A percentile compares a stretch with the other conserved stretches of the same genome.
Conservation (phyloP, 345 rosid species). For the Eucalyptus camaldulensis region DNA sequence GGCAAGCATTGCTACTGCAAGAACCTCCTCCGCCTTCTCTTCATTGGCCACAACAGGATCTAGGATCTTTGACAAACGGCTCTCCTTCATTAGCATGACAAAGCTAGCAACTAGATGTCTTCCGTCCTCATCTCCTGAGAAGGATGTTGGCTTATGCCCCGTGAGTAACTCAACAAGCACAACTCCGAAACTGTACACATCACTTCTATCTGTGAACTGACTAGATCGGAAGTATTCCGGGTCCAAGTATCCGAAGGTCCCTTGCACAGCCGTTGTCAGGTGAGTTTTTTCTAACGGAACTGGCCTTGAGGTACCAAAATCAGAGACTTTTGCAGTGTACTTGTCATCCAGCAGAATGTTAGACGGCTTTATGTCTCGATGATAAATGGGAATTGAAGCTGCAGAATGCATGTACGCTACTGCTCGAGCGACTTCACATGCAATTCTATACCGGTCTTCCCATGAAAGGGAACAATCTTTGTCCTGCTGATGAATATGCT, state of each 20-base stretch:
- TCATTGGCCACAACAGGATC: not conserved
- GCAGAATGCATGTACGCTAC: conserved; percentile 20
- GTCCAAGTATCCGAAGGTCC: conserved; percentile 32
- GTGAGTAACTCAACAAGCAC: conserved; percentile 2
- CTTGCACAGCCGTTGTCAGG: conserved; percentile 27
- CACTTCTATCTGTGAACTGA: conserved; percentile 20
- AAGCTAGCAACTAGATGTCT: not conserved
- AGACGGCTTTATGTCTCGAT: conserved; percentile 22
- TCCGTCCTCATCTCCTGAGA: not conserved
- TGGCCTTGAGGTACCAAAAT: conserved; percentile 36
- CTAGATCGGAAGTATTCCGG: conserved; percentile 27
- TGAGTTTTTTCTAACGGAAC: conserved; percentile 26
- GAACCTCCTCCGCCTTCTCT: not conserved
- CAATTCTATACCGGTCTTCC: conserved; percentile 11
- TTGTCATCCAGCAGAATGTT: conserved; percentile 31
- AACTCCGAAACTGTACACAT: conserved; percentile 40
- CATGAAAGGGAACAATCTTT: conserved; percentile 8
- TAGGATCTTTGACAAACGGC: not conserved
- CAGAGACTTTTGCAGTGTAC: conserved; percentile 25
- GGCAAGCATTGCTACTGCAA: not conserved
- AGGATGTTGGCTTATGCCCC: not conserved
- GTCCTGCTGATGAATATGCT: conserved; percentile 12
- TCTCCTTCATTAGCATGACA: not conserved
- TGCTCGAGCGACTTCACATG: conserved; percentile 14
- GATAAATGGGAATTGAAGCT: conserved; percentile 19